Base-by-base conservation (phyloP, 805 yeast species). In the Wickerhamia fluorescens region DNA sequence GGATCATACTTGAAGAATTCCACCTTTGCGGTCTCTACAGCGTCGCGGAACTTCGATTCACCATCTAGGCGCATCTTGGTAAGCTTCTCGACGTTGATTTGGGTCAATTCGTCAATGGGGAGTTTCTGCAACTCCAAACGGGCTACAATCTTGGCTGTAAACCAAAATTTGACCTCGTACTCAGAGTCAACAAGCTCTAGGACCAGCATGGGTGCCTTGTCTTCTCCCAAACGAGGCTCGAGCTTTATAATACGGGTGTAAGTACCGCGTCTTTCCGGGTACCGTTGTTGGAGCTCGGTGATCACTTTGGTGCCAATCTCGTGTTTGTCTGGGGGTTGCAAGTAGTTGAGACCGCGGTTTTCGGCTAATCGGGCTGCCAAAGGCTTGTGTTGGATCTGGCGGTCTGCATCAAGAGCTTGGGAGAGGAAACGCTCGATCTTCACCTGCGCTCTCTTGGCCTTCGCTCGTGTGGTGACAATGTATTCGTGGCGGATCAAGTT, bases 141-240 rank as follows among this genome's bases (percentile, higher is more conserved):
- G n/a, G 94, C 95, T 5, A 82, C 89, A 3, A 75, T 66, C 53
- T 84, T 73, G n/a, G 95, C 95, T 6, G 75, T 68, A 45, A 74
- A 60, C 75, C 94, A 82, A 40, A 75, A 70, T 43, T 78, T 73
- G 66, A 83, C 69, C 49, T 85, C 95, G 34, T 45, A 57, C 3
- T 51, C 61, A 1, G 65, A 50, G 43, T 83, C 95, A 1, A 89
- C 94, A 27, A 92, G 64, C 56, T 92, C 98, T 30, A 92, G 49
- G 6, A 88, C 77, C 1, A 92, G 78, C 67, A 84, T 92, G 18
- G 88, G 88, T 0, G 96, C 95, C 37, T 77, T 81, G 52, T 92
- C 98, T 36, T 61, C 66, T 32, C 92, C 88, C 26, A 79, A 55
- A 41, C 97, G 69, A 11, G 88, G 86, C 54, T 92, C 97, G 36